Conservation (phyloP, 2,329 filamentous ascomycete species). For the Sclerotiophoma versabilis region DNA sequence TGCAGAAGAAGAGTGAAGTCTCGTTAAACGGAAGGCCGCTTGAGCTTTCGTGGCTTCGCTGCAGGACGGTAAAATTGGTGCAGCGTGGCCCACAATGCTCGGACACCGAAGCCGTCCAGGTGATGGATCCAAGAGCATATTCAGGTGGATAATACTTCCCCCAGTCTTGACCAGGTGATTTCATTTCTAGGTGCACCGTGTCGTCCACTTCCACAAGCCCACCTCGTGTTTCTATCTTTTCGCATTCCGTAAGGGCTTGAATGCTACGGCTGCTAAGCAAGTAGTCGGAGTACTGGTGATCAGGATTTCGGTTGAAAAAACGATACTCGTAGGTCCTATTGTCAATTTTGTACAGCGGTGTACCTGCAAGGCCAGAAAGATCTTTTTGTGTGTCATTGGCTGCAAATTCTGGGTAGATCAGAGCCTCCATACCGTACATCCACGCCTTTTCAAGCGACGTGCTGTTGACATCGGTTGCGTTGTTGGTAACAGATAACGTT, state of each 20-base stretch:
- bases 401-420: constrained; percentile 29
- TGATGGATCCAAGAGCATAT: constrained; percentile 27
- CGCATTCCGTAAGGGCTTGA: constrained; percentile 29
- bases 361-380: constrained; percentile 30
- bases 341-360: constrained; percentile 35
- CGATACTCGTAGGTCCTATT: constrained; percentile 34
- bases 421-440: constrained; percentile 40
- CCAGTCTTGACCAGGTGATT: constrained; percentile 21
- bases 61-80: constrained; percentile 45
- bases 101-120: constrained; percentile 32
- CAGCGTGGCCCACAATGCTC: constrained; percentile 40
- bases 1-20: constrained; percentile 39
- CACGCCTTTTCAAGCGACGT: constrained; percentile 37
- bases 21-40: background rate
- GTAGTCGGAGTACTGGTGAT: constrained; percentile 39
- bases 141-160: constrained; percentile 22
- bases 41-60: constrained; percentile 18
- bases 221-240: constrained; percentile 23
- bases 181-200: constrained; percentile 24
- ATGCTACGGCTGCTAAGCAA: constrained; percentile 34
- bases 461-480: background rate
- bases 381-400: constrained; percentile 26
- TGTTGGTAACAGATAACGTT: background rate
- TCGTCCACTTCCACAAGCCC: background rate
- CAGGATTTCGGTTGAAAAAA: constrained; percentile 45